These are phyloP conservation scores for Akanthomyces uredinophilus DNA, from an alignment of 2,329 filamentous ascomycete species.

Conservation along the genomic window DNA sequence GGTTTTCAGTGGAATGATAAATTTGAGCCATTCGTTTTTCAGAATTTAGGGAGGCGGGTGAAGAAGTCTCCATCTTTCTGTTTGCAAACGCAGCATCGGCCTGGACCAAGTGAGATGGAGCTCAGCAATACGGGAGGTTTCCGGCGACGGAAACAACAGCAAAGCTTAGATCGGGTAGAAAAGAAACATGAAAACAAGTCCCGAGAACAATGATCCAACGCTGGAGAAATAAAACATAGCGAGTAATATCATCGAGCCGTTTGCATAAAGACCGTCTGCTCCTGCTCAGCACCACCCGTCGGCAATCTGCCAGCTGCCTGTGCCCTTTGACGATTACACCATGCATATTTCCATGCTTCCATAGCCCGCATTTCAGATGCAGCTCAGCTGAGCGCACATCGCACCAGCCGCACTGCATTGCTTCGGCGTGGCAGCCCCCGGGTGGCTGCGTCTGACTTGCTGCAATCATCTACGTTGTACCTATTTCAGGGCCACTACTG, in stretches of 20 bases:
- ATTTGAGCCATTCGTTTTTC: not conserved
- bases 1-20: too few species aligned
- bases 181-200: not conserved
- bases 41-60: not conserved
- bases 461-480: slow-evolving; percentile 2
- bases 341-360: not conserved
- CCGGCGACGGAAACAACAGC: not conserved
- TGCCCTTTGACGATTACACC: not conserved
- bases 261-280: not conserved
- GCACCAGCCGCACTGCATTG: not conserved
- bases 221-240: not conserved
- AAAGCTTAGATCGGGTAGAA: not conserved
- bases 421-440: not conserved
- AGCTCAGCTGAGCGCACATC: not conserved
- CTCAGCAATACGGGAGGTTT: not conserved
- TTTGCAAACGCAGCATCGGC: slow-evolving; percentile 8
- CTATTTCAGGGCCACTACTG: not conserved
- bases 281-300: not conserved
- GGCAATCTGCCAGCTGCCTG: not conserved
- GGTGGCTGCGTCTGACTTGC: slow-evolving; percentile 10
- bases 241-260: not conserved
- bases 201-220: not conserved
- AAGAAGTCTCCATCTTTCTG: not conserved
- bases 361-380: slow-evolving; percentile 4
- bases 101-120: not conserved